phyloP scores from a whole-genome alignment of 495 filamentous ascomycete species.

The Neurospora pannonica region DNA sequence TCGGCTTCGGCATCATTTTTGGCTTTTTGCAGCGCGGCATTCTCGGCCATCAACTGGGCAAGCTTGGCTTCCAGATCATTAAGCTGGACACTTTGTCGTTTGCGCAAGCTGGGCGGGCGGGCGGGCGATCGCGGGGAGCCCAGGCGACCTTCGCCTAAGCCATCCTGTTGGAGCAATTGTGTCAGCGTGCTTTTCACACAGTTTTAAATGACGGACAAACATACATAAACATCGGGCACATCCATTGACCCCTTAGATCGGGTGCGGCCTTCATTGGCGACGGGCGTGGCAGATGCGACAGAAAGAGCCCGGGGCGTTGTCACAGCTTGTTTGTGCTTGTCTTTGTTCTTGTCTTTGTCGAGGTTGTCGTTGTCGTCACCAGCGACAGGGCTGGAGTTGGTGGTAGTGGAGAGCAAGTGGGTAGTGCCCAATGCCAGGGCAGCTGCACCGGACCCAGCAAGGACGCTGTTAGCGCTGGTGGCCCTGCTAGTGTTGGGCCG shows the following conservation, averaged over 20 bases:
- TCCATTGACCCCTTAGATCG: conserved; percentile 48
- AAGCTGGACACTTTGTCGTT: conserved; percentile 93
- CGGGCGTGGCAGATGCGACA: conserved; percentile 21
- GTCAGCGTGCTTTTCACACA: conserved; percentile 3
- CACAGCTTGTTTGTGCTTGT: neutral
- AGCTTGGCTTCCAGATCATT: conserved; percentile 68
- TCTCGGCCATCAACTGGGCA: conserved; percentile 74
- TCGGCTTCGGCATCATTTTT: conserved; percentile 54
- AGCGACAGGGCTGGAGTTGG: conserved; percentile 26
- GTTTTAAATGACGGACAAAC: conserved; percentile 2
- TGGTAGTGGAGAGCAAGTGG: conserved; percentile 2
- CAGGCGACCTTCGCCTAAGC: conserved; percentile 83
- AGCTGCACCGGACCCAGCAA: conserved; percentile 18
- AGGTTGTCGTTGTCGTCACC: conserved; percentile 54
- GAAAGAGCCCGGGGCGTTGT: neutral
- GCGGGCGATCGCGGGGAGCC: conserved; percentile 85
- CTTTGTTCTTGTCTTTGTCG: neutral
- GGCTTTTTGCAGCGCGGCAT: conserved; percentile 63
- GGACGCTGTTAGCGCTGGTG: conserved; percentile 2
- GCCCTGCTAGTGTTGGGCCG: conserved; percentile 1
- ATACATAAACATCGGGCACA: conserved; percentile 93
- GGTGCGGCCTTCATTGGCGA: conserved; percentile 79
- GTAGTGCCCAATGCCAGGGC: conserved; percentile 18
- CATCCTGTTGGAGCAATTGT: conserved; percentile 52
- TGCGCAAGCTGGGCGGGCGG: conserved; percentile 89